Conservation (phyloP, 345 rosid species). For the Noccaea caerulescens region DNA sequence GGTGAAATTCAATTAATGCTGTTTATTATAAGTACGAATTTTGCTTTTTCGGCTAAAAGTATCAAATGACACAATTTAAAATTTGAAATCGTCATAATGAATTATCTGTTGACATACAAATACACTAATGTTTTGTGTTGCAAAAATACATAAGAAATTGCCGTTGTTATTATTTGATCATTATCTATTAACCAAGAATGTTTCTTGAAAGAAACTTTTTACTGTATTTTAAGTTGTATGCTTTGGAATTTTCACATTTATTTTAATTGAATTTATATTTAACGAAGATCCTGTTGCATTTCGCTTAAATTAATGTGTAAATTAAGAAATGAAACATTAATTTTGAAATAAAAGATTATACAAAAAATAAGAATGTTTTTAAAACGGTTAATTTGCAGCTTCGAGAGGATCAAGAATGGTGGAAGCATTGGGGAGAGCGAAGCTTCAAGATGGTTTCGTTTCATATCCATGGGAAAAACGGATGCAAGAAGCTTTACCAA, state of each 20-base stretch:
- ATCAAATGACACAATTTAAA: background rate
- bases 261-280: no score
- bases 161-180: background rate
- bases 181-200: conserved; percentile 2
- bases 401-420: conserved; percentile 81
- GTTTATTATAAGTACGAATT: background rate
- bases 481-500: conserved; percentile 67
- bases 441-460: conserved; percentile 93
- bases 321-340: no score
- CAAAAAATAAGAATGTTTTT: background rate
- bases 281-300: no score
- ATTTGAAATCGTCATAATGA: no score
- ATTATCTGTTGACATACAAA: background rate
- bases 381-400: conserved; percentile 48
- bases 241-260: background rate
- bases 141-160: background rate
- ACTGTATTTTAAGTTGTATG: background rate
- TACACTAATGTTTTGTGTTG: background rate
- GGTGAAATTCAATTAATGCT: conserved; percentile 27
- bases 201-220: background rate
- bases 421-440: conserved; percentile 67
- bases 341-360: background rate
- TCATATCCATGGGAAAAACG: conserved; percentile 79
- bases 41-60: background rate
- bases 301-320: no score